Evolutionary conservation across 2,329 filamentous ascomycete genomes (phyloP), one percentile per base, ranked within the genome.

Genomic region (Claviceps africana): DNA sequence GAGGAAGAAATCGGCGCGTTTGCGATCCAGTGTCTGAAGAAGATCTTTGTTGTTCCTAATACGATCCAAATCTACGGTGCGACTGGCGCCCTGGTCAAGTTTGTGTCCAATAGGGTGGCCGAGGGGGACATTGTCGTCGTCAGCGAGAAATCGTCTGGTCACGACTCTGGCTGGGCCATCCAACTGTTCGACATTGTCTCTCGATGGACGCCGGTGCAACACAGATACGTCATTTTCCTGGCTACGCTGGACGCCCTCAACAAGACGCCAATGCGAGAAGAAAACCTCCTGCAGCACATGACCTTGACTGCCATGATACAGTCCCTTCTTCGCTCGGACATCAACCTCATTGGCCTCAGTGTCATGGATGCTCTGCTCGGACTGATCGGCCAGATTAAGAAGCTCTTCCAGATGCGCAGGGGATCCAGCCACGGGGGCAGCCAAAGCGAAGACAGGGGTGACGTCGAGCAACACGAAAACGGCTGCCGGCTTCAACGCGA

Each of bases 301-400:
- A 79, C 85, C 4, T 73, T 95, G 55, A 79, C 86, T 1, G 83
- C 82, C 44, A 82, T 96, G 68, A 81, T 96, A 54, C 82, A 87
- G 55, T 87, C 86, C 56, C 75, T 97, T 10, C 73, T 98, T 47
- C 83, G 85, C 50, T 96, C 91, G 0, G 83, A 91, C 43, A 83
- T 95, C 62, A 97, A 96, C 67, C 76, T 97, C 63, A 96, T 98
- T 56, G 93, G 93, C 1, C 74, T 98, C 46, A 96, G 90, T 64
- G 86, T 97, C 50, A 97, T 97, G 83, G 93, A 98, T 65, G 83
- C 97, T 19, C 73, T 97, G 30, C 74, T 95, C 15, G 86, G 88
- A 1, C 74, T 98, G 15, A 80, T 96, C 56, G 84, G 88, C 57
- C 88, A 95, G 63, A 85, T 91, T 64, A 80, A 88, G 58, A 78